Percentiles rank a stretch among this genome's conserved stretches.
Conservation (phyloP, 2,329 filamentous ascomycete species). For the Fusarium nodosum region DNA sequence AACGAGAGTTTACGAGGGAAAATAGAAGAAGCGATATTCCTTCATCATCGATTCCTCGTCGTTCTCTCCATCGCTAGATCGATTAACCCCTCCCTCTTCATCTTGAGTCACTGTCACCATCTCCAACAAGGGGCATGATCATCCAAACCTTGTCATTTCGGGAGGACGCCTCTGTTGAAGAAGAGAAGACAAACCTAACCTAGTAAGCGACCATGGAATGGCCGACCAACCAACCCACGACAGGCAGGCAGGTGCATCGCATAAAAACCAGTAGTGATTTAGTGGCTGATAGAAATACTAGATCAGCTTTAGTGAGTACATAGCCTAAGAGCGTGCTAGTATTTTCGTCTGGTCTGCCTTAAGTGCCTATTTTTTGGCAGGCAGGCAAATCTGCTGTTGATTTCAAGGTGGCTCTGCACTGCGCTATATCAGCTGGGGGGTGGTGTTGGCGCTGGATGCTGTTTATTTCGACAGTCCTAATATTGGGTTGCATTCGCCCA, state of each 20-base stretch:
- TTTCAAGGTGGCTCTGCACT: constrained; percentile 41
- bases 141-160: constrained; percentile 46
- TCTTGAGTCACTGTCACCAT: constrained; percentile 29
- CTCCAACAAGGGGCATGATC: constrained; percentile 45
- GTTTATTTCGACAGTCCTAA: constrained; percentile 38
- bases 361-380: background rate
- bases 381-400: constrained; percentile 41
- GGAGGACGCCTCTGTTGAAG: constrained; percentile 28
- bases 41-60: background rate
- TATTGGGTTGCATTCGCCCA: constrained; percentile 39
- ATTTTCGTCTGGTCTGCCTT: too few species aligned
- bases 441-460: constrained; percentile 20
- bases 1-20: background rate
- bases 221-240: constrained; percentile 4
- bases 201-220: constrained; percentile 25
- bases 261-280: too few species aligned
- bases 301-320: too few species aligned
- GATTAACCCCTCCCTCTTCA: constrained; percentile 26
- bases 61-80: constrained; percentile 6
- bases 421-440: constrained; percentile 10
- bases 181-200: constrained; percentile 29
- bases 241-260: constrained; percentile 4
- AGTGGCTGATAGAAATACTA: too few species aligned
- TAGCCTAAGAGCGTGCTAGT: too few species aligned
- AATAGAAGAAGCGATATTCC: background rate